Base-by-base conservation (phyloP, 192 early-diverging fungal genomes). In the Coemansia sp. region DNA sequence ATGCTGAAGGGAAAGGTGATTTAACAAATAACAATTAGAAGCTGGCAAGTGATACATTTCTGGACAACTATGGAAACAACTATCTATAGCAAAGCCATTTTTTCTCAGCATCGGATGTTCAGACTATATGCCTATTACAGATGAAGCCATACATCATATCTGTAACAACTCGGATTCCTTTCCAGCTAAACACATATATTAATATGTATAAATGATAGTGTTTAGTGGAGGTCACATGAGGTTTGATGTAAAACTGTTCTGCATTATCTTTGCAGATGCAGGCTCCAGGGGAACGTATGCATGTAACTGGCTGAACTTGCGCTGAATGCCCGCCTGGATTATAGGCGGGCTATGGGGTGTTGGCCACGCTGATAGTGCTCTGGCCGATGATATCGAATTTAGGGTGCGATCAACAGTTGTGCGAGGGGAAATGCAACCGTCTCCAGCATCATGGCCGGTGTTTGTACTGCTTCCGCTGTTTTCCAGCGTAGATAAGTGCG, bases 211-310 rank as follows among this genome's bases (percentile, higher is more conserved):
- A 8, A 41, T 1, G 5, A 1, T 5, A 41, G 39, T 1, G 12
- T 12, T 14, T 1, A 6, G 39, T 41, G 12, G 30, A 3, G 1
- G 30, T 30, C 39, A 41, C 12, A 4, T 41, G 39, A 4, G 7
- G 16, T n/a, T 49, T 18, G 48, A 5, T 36, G 36, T 33, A n/a
- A n/a, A 23, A 21, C 60, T 56, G 21, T 52, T 30, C 23, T 55
- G 59, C 60, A 69, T 69, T 56, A 51, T 59, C 43, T 43, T 26
- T 10, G 43, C 24, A 16, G 68, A 67, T 18, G 52, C 44, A 10
- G 69, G 51, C 21, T 77, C 75, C 2, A 77, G 63, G 14, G 75
- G 59, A 5, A 77, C 65, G 46, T 77, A 77, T 18, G 64, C 59
- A n/a, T 72, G 75, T 6, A 66, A 36, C 18, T 77, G 55, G 66